phyloP scores from a whole-genome alignment of 164 flowering plant species.

The Hamamelis virginiana region DNA sequence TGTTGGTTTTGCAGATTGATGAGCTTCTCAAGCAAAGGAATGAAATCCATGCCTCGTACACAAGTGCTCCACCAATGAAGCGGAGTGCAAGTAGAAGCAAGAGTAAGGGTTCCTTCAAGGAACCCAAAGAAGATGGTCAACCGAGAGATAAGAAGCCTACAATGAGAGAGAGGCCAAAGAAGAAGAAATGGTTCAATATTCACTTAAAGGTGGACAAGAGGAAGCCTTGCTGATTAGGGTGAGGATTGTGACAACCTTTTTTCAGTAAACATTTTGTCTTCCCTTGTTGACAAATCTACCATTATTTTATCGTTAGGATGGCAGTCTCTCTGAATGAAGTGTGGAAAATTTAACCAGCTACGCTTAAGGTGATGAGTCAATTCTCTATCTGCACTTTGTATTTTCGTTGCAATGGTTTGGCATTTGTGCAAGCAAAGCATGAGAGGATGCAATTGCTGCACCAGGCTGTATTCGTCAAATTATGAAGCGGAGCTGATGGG shows the following conservation, averaged over 20 bases:
- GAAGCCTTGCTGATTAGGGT: slow-evolving; percentile 57
- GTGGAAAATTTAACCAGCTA: not conserved
- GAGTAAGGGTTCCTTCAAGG: slow-evolving; percentile 50
- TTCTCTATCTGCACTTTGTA: not conserved
- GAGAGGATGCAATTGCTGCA: not conserved
- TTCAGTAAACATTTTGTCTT: not conserved
- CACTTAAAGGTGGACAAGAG: slow-evolving; percentile 78
- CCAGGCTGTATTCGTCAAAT: not conserved
- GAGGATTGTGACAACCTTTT: not conserved
- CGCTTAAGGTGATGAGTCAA: not conserved
- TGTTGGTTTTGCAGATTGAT: slow-evolving; percentile 61
- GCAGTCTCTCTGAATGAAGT: not conserved
- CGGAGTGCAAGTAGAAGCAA: slow-evolving; percentile 68
- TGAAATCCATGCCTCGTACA: slow-evolving; percentile 75
- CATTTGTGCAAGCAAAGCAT: slow-evolving; percentile 1
- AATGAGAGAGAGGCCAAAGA: slow-evolving; percentile 59
- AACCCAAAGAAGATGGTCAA: slow-evolving; percentile 52
- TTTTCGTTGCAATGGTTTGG: slow-evolving; percentile 4
- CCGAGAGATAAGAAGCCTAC: slow-evolving; percentile 46
- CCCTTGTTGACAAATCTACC: not conserved
- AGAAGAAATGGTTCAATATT: slow-evolving; percentile 87
- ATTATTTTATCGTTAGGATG: not conserved
- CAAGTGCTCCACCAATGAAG: slow-evolving; percentile 60
- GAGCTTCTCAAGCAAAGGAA: slow-evolving; percentile 82
- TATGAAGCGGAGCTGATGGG: slow-evolving; percentile 8